These are phyloP conservation scores for Candida quercuum DNA, from an alignment of 805 yeast species.

Conservation along the genomic window DNA sequence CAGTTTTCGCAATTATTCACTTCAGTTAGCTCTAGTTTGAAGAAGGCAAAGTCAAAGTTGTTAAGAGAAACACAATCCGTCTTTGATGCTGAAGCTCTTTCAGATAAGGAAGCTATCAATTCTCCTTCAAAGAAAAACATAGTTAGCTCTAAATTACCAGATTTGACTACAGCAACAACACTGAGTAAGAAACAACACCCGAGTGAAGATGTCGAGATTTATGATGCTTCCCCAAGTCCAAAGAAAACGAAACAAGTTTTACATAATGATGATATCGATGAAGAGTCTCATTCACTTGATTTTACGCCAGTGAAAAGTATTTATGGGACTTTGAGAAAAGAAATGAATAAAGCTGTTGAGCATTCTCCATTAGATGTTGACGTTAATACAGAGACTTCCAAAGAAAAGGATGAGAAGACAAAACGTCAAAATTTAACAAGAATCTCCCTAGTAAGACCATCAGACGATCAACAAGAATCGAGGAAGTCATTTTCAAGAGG, in stretches of 20 bases:
- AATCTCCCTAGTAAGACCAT: slow-evolving; percentile 18
- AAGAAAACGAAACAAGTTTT: background rate
- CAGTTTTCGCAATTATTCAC: slow-evolving; percentile 22
- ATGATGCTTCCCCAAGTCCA: background rate
- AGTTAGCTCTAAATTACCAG: background rate
- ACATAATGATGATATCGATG: slow-evolving; percentile 1
- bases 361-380: slow-evolving; percentile 5
- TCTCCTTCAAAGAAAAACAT: background rate
- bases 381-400: background rate
- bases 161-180: background rate
- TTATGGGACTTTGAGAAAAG: slow-evolving; percentile 20
- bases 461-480: slow-evolving; percentile 11
- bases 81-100: slow-evolving; percentile 4
- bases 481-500: slow-evolving; percentile 16
- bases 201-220: background rate
- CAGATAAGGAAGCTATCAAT: background rate
- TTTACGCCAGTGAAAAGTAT: slow-evolving; percentile 25
- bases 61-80: slow-evolving; percentile 13
- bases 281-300: background rate
- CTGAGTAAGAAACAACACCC: background rate
- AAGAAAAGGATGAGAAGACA: slow-evolving; percentile 1
- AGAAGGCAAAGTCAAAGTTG: slow-evolving; percentile 18
- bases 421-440: slow-evolving; percentile 13
- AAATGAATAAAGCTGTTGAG: slow-evolving; percentile 15
- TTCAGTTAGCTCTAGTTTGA: slow-evolving; percentile 20